Percentiles rank a stretch among this genome's conserved stretches.
phyloP scores from a whole-genome alignment of 768 basidiomycete genomes.

The Lepiota brunneoincarnata region DNA sequence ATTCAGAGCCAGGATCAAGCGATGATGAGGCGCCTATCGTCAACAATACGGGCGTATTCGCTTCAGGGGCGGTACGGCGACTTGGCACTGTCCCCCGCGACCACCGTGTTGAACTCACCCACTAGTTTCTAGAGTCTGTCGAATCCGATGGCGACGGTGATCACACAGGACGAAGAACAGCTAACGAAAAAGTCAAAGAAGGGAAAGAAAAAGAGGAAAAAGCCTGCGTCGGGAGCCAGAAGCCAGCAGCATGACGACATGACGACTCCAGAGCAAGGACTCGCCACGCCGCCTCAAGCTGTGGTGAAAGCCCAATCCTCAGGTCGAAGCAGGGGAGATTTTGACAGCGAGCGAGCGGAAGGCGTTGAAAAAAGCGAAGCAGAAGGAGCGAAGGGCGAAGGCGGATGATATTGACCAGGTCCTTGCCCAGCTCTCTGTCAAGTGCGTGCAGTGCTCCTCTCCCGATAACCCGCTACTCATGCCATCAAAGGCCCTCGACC shows the following conservation, averaged over 20 bases:
- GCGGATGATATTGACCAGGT: conserved; percentile 82
- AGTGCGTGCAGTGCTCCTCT: conserved; percentile 43
- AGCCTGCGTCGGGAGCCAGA: conserved; percentile 12
- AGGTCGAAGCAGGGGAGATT: conserved; percentile 9
- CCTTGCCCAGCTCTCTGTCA: conserved; percentile 77
- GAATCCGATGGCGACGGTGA: not conserved
- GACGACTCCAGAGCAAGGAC: not conserved
- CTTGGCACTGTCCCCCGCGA: not conserved
- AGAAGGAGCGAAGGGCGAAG: conserved; percentile 63
- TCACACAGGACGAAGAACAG: not conserved
- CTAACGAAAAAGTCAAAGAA: conserved; percentile 10
- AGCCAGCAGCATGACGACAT: not conserved
- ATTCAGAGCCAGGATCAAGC: conserved; percentile 18
- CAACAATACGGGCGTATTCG: not conserved
- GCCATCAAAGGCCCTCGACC: conserved; percentile 45
- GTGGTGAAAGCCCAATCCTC: not conserved
- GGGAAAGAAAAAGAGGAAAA: conserved; percentile 45
- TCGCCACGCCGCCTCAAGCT: conserved; percentile 11
- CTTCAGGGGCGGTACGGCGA: not conserved
- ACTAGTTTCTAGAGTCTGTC: not conserved
- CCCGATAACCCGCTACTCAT: not conserved
- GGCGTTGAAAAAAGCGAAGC: conserved; percentile 61
- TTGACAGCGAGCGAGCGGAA: conserved; percentile 45
- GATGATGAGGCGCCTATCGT: conserved; percentile 33
- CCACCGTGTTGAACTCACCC: not conserved